Base-by-base conservation (phyloP, 208 protist genomes). In the Crithidia fasciculata region DNA sequence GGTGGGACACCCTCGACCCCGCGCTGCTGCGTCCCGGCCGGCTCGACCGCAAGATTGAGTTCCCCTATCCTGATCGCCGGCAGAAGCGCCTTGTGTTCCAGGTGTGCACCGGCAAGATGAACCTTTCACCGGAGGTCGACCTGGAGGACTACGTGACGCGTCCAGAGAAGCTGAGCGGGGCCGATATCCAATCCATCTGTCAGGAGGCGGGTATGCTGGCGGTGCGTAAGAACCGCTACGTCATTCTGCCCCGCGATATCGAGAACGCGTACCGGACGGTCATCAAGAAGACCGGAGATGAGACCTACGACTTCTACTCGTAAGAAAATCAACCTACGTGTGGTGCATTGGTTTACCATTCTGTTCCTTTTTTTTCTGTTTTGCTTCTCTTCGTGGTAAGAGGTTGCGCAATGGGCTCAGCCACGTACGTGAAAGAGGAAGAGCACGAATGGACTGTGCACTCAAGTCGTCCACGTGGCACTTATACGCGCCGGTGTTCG, bases 61-160 rank as follows among this genome's bases (percentile, higher is more conserved):
- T 99, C 86, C 98, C 98, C 9, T 87, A 96, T 41, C 99, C 98
- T 5, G 99, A 99, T 82, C 82, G 99, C 13, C 89, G 99, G 15
- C 98, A 99, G 87, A 99, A 99, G 88, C 95, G 99, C 12, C 90
- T 99, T 16, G 98, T 99, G 68, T 99, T 99, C 90, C 98, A 99
- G 82, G 99, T 99, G 10, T 93, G 97, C 85, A 99, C 98, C 10
- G 72, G 74, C 40, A 99, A 99, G 82, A 99, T 99, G 99, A 99
- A 99, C 82, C 72, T 99, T 3, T 89, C 88, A 8, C 95, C 98
- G 5, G 98, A 99, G 73, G 97, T 99, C 43, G 98, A 99, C 82
- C 86, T 99, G 8, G 98, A 99, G 87, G 94, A 97, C 75, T 96
- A 88, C 70, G 96, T 99, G 4, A 95, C 95, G 12, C 93, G 99